These are phyloP conservation scores for Crucihimalaya himalaica DNA, from an alignment of 345 rosid genomes.

Conservation along the genomic window DNA sequence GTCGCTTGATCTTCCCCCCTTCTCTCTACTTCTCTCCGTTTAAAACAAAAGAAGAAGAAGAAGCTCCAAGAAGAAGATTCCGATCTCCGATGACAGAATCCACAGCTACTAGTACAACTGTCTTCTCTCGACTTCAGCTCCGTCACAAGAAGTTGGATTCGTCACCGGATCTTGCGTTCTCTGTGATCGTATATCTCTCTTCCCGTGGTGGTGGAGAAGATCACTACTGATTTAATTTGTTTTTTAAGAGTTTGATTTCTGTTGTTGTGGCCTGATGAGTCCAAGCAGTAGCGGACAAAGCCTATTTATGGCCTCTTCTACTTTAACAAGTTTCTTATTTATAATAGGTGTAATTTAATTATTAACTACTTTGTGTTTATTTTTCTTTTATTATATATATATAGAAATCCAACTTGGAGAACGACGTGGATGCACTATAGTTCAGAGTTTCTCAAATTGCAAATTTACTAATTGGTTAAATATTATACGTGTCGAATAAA, in stretches of 20 bases:
- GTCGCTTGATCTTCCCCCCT: slow-evolving; percentile 35
- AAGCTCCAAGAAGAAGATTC: slow-evolving; percentile 17
- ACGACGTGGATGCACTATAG: slow-evolving; percentile 32
- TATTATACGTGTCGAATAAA: not conserved
- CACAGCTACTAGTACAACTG: not conserved
- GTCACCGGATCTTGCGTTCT: slow-evolving; percentile 25
- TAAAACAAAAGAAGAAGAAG: no score
- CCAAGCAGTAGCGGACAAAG: slow-evolving; percentile 29
- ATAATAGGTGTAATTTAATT: not conserved
- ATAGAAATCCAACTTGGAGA: slow-evolving; percentile 28
- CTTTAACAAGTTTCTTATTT: not conserved
- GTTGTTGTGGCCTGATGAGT: slow-evolving; percentile 16
- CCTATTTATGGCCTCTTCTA: slow-evolving; percentile 26
- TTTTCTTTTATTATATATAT: no score
- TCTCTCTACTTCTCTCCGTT: slow-evolving; percentile 21
- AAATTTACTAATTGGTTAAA: not conserved
- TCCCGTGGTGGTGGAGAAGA: slow-evolving; percentile 27
- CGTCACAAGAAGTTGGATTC: not conserved
- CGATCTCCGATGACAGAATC: slow-evolving; percentile 6
- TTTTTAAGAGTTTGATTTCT: slow-evolving; percentile 16
- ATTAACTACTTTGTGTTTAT: not conserved
- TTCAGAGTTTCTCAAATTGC: not conserved
- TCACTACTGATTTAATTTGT: slow-evolving; percentile 1
- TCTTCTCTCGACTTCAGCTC: slow-evolving; percentile 11
- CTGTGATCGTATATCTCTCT: slow-evolving; percentile 13